phyloP scores from a whole-genome alignment of 2,329 filamentous ascomycete species.

The Trichophyton equinum region DNA sequence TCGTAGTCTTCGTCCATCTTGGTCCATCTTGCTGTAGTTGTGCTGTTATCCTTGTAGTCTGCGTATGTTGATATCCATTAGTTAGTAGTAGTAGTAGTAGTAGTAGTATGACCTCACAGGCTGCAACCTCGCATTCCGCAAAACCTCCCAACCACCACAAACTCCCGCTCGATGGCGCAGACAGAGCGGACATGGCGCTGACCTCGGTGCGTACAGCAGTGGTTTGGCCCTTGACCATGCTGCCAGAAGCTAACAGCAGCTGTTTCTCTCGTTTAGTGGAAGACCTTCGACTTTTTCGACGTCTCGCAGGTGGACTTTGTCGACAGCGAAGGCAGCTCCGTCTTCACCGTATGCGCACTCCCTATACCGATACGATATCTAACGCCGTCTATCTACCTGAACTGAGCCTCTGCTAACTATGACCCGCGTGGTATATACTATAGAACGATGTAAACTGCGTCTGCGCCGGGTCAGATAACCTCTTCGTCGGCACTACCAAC shows the following conservation, averaged over 20 bases:
- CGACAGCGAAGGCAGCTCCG: constrained; percentile 65
- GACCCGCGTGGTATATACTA: constrained; percentile 3
- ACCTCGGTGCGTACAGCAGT: constrained; percentile 26
- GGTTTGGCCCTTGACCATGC: not conserved
- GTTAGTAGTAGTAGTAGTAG: not conserved
- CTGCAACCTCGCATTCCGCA: not conserved
- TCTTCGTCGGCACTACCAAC: constrained; percentile 78
- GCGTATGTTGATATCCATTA: not conserved
- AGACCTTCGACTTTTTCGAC: constrained; percentile 99
- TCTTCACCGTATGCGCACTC: constrained; percentile 56
- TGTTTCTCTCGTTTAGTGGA: constrained; percentile 55
- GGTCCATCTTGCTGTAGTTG: not conserved
- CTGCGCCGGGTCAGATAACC: constrained; percentile 73
- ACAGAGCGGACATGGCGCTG: constrained; percentile 30
- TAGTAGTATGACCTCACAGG: not conserved
- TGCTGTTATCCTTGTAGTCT: not conserved
- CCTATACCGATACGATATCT: not conserved
- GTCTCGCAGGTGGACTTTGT: constrained; percentile 69
- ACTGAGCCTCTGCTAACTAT: not conserved
- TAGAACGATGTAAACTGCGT: constrained; percentile 63
- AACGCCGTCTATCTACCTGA: not conserved
- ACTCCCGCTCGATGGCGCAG: constrained; percentile 20
- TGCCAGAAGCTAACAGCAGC: not conserved
- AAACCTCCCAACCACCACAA: not conserved
- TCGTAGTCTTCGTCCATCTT: not conserved